Base-by-base conservation (phyloP, 192 early-diverging fungal genomes). In the Linnemannia schmuckeri region DNA sequence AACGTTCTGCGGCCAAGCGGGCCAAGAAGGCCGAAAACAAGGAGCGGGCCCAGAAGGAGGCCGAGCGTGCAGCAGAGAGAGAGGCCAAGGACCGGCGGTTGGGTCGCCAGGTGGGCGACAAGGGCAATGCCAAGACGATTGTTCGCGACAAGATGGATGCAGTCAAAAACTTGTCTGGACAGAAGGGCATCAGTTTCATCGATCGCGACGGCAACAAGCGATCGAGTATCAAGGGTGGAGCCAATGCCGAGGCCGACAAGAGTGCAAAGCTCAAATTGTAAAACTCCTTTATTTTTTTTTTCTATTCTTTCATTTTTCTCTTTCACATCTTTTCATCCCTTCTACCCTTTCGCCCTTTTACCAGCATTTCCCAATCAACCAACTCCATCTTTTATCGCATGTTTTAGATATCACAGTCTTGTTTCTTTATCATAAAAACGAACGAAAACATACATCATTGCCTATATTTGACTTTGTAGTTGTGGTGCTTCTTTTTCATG, bases 1-100 rank as follows among this genome's bases (percentile, higher is more conserved):
- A 90, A 77, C 91, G 96, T 47, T 90, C 93, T 37, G 89, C 88
- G 66, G 91, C 92, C 73, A 98, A 98, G 92, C 89, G 91, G 33
- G 80, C 85, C 72, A 93, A 93, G 82, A 93, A 93, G 79, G 81
- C 85, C 71, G 92, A 93, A 76, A 93, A 92, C 78, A 93, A 92
- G 79, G 95, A 94, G 79, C 89, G 90, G 61, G 75, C 72, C 2
- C 85, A 90, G 63, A 92, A 87, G 88, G 90, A 91, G 72, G 74
- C 88, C 52, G 91, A 92, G 66, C 77, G 86, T 47, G 89, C 91
- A 82, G 87, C 84, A 5, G 84, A 87, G 79, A 80, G 84, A 40
- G 84, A 87, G 55, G 84, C 84, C 72, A 80, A 52, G 72, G 84
- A 87, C 75, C 79, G 84, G 78, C 70, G 84, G 57, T 77, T 87